These are phyloP conservation scores for Daucus carota DNA, from an alignment of 129 eudicot species.

Conservation along the genomic window DH1_v3.0 NC_030382.2:42057001-42057500, in stretches of 20 bases:
- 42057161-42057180: background rate
- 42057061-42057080: too few relatives aligned
- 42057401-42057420: background rate
- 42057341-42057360: background rate
- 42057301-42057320: background rate
- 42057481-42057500: background rate
- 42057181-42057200: background rate
- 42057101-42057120: background rate
- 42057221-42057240: background rate
- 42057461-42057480: background rate
- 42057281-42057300: background rate
- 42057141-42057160: background rate
- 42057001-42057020: too few relatives aligned
- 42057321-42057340: background rate
- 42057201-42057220: background rate
- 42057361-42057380: conserved; percentile 5
- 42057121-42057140: background rate
- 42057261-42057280: background rate
- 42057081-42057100: too few relatives aligned
- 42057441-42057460: background rate
- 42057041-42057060: too few relatives aligned
- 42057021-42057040: too few relatives aligned
- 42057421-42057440: background rate
- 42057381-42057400: background rate
- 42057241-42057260: background rate